Percentiles rank a stretch among this genome's conserved stretches.
phyloP scores from a whole-genome alignment of 2,329 filamentous ascomycete genomes.

The Sclerotinia subarctica region DNA sequence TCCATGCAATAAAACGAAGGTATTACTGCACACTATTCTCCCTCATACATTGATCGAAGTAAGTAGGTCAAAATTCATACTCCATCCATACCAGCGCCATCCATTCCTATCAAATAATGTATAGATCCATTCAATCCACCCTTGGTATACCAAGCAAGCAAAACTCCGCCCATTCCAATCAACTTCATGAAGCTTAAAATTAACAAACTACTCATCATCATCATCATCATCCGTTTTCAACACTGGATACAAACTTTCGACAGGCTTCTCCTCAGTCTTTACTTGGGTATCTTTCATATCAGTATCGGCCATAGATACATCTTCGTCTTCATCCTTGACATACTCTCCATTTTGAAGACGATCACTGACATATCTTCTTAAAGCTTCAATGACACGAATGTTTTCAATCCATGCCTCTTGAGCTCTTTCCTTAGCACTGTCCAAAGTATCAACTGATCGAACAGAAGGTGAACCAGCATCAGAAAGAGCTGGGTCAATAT shows the following conservation, averaged over 20 bases:
- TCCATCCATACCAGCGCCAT: constrained; percentile 1
- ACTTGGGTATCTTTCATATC: constrained; percentile 14
- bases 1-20: background rate
- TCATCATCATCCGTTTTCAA: constrained; percentile 28
- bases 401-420: constrained; percentile 65
- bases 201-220: constrained; percentile 17
- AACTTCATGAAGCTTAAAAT: background rate
- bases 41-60: background rate
- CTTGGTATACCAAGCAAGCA: constrained; percentile 1
- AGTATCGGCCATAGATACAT: constrained; percentile 28
- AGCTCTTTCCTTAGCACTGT: constrained; percentile 54
- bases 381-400: constrained; percentile 60
- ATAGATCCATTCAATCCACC: background rate
- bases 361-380: constrained; percentile 56
- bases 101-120: background rate
- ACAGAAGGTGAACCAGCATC: constrained; percentile 53
- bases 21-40: background rate
- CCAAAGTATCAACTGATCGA: constrained; percentile 50
- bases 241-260: constrained; percentile 30
- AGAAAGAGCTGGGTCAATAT: constrained; percentile 39
- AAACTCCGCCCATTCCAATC: background rate
- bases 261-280: constrained; percentile 17
- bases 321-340: constrained; percentile 38
- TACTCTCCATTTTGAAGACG: constrained; percentile 58
- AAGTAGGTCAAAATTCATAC: background rate